Evolutionary conservation across 305 asterid species (phyloP), one percentile per base, ranked within the genome.

Genomic region (Fraxinus latifolia): DNA sequence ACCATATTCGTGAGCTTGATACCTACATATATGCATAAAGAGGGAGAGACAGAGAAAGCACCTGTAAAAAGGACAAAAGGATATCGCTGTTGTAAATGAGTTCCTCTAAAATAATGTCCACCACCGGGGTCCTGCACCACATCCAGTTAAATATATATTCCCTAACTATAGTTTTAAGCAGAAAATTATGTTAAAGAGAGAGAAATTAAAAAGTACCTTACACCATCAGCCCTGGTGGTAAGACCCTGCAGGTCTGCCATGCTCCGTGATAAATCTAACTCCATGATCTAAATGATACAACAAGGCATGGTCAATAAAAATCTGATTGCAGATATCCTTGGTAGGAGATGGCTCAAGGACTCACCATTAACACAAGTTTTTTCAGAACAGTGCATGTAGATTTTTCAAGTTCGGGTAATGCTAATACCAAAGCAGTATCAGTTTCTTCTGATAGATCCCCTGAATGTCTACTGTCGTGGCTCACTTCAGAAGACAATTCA

Each of bases 201-300:
- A 19, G 68, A 77, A 50, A 80, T 34, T 36, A 39, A 76, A 39
- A 65, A 79, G 86, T 80, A 95, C 98, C 98, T 92, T 53, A 88
- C 87, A 44, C 97, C 92, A 89, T 95, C 99, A 77, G 87, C 96
- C 86, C 99, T 88, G 83, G 88, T 92, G 84, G 95, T 93, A 68
- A 81, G 87, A 65, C 98, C 95, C 58, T 87, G 86, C 85, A 84
- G 82, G 89, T 93, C 94, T 71, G 99, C 99, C n/a, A 76, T 67
- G 80, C 32, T 80, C 36, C 95, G 87, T 79, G 94, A 90, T 7
- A 89, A 87, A 90, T 95, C 98, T 85, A 94, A 89, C 88, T 94
- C 95, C 89, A 95, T 92, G 76, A 92, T 86, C 97, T 94, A 80
- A 72, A 31, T 15, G 82, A 80, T 27, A 78, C 80, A 88, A 31